Percentiles rank a stretch among this genome's conserved stretches.
Conservation (phyloP, 2,329 filamentous ascomycete species). For the Alternaria consortialis region DNA sequence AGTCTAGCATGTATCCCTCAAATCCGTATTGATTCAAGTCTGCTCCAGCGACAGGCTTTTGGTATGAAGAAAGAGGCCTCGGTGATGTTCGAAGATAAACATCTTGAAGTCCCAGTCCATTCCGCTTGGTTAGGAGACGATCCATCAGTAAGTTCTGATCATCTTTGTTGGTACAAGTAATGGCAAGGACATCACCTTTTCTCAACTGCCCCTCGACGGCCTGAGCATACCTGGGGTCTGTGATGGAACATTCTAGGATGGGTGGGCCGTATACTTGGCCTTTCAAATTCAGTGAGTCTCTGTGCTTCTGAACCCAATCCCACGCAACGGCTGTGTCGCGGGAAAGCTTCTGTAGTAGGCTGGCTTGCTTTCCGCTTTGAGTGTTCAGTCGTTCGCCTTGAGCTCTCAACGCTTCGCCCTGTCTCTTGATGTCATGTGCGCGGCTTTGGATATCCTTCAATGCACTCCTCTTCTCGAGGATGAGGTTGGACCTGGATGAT, state of each 20-base stretch:
- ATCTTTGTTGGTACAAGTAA: conserved; percentile 77
- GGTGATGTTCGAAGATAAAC: conserved; percentile 74
- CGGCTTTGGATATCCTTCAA: conserved; percentile 27
- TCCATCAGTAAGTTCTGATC: conserved; percentile 79
- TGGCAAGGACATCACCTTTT: conserved; percentile 63
- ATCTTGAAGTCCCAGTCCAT: conserved; percentile 69
- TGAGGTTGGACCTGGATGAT: conserved; percentile 60
- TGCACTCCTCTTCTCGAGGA: conserved; percentile 55
- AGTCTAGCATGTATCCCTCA: conserved; percentile 82
- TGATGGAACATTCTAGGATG: conserved; percentile 80
- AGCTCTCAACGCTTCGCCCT: conserved; percentile 38
- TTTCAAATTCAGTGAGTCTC: conserved; percentile 67
- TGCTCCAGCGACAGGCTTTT: conserved; percentile 62
- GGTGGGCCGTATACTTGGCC: conserved; percentile 83
- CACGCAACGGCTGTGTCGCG: conserved; percentile 74
- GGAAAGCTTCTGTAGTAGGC: conserved; percentile 69
- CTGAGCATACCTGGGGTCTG: conserved; percentile 72
- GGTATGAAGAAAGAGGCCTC: conserved; percentile 64
- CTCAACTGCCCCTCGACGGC: conserved; percentile 67
- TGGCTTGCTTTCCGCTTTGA: conserved; percentile 55
- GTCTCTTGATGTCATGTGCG: conserved; percentile 22
- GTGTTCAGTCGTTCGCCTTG: conserved; percentile 36
- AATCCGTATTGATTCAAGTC: conserved; percentile 71
- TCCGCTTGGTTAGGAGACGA: conserved; percentile 63
- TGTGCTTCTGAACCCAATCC: conserved; percentile 82